Conservation (phyloP, 805 yeast genomes). For the Spathaspora sp. region DNA sequence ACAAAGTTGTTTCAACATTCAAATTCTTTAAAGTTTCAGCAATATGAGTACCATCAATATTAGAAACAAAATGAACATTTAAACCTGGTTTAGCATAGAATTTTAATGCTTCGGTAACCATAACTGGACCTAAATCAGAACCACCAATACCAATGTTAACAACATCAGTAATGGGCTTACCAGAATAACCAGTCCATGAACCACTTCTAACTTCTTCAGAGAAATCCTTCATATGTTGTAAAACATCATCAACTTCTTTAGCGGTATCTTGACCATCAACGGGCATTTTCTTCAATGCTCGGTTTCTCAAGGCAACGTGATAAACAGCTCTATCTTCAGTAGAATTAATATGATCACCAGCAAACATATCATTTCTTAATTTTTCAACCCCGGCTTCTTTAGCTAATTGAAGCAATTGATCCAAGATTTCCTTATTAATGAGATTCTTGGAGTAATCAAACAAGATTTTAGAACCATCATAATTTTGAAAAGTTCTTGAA, state of each 20-base stretch:
- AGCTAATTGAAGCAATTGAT: constrained; percentile 71
- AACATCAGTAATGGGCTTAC: constrained; percentile 86
- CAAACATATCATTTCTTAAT: constrained; percentile 87
- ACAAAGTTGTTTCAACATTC: constrained; percentile 88
- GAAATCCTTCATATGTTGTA: constrained; percentile 96
- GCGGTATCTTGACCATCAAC: constrained; percentile 91
- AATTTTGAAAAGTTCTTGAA: constrained; percentile 76
- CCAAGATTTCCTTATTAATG: constrained; percentile 77
- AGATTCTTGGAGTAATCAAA: constrained; percentile 96
- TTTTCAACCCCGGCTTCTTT: constrained; percentile 83
- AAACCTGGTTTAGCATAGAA: constrained; percentile 75
- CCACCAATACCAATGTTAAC: constrained; percentile 99
- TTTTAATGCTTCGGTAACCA: constrained; percentile 98
- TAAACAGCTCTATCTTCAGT: constrained; percentile 97
- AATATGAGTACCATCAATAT: constrained; percentile 97
- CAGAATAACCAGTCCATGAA: constrained; percentile 95
- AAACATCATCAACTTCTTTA: constrained; percentile 86
- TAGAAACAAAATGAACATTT: constrained; percentile 89
- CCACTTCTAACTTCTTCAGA: constrained; percentile 88
- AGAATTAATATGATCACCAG: constrained; percentile 89
- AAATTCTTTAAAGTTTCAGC: constrained; percentile 81
- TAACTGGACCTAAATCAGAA: constrained; percentile 97
- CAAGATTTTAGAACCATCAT: constrained; percentile 81
- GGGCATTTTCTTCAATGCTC: constrained; percentile 74
- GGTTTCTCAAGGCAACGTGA: constrained; percentile 96